Evolutionary conservation across 352 stramenopile genomes (phyloP).

Genomic region (Phytopythium helicoides): DNA sequence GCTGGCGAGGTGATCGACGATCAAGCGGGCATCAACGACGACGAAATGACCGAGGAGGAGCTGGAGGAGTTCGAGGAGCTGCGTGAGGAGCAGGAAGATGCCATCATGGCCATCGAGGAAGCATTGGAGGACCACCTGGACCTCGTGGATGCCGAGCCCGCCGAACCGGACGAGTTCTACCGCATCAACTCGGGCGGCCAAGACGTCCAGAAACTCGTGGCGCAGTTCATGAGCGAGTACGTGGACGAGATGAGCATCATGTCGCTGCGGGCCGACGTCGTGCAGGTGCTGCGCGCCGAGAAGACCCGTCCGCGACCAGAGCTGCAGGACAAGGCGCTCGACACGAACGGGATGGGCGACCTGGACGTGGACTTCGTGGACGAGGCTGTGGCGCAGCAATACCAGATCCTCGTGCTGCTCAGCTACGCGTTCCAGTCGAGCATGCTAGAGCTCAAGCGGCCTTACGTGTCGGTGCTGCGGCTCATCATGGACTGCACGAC

Average conservation of each 20-base stretch:
- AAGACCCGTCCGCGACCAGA: conserved; percentile 34
- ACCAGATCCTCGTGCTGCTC: conserved; percentile 47
- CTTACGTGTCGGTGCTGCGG: conserved; percentile 52
- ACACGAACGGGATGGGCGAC: conserved; percentile 17
- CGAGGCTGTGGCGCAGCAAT: conserved; percentile 39
- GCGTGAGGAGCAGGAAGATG: neutral
- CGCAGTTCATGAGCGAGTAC: conserved; percentile 53
- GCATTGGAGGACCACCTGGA: conserved; percentile 13
- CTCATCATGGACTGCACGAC: conserved; percentile 54
- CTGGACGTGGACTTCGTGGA: conserved; percentile 38
- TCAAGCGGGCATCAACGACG: neutral
- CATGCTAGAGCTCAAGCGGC: conserved; percentile 48
- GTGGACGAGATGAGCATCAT: conserved; percentile 38
- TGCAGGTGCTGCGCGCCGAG: conserved; percentile 53
- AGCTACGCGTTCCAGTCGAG: conserved; percentile 57
- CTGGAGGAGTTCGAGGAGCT: neutral
- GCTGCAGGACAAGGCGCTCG: conserved; percentile 40
- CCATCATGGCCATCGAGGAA: conserved; percentile 8
- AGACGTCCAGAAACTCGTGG: conserved; percentile 32
- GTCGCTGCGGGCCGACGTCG: conserved; percentile 37
- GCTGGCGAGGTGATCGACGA: neutral
- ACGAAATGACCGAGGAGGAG: neutral
- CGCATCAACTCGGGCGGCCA: conserved; percentile 17
- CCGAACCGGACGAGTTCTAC: conserved; percentile 14
- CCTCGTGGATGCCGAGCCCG: neutral